Evolutionary conservation across 2,329 filamentous ascomycete genomes (phyloP), one percentile per base, ranked within the genome.

Genomic region (Ascosphaera apis): DNA sequence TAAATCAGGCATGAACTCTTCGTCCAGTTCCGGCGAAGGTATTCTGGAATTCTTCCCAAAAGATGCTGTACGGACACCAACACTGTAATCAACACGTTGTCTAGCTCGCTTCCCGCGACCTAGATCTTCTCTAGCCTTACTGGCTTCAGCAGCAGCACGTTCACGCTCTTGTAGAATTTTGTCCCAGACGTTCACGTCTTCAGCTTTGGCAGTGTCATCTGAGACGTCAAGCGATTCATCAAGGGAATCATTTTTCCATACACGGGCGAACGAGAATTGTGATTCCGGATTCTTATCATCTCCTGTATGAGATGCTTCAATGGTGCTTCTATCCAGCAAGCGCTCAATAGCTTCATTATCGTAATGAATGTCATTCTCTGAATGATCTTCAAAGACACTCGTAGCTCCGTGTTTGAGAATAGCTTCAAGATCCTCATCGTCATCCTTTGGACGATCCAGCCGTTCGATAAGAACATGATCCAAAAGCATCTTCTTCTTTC

Each of bases 381-480:
- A 65, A 36, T 76, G 69, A 17, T 88, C 78, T 34, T 75, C 69
- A 51, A 98, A 95, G 3, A 98, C 60, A 8, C 84, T 79, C 39
- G 78, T 72, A 0, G 86, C 84, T 36, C 88, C 88, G 48, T 91
- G 78, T 44, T 76, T 77, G 28, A 98, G 64, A 40, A 95, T 84
- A 0, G 79, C 80, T 46, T 91, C 83, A 3, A 95, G 58, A 48
- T 95, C 83, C 40, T 77, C 66, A 5, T 73, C 72, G 6, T 70
- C 72, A 27, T 86, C 69, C 33, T 88, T 77, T n/a, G 84, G 75
- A 2, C 72, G 69, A 39, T 84, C 81, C 69, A 98, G 82, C 36
- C 72, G 76, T 51, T 95, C 84, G 40, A 98, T 93, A 15, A 98
- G 67, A 1, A 88, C 79, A 53, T 95, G 84, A 47, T 98, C 88